Percentiles rank a stretch among this genome's conserved stretches.
Conservation (phyloP, 225 moss, liverwort and hornwort genomes). For the Physcomitrium patens region DNA sequence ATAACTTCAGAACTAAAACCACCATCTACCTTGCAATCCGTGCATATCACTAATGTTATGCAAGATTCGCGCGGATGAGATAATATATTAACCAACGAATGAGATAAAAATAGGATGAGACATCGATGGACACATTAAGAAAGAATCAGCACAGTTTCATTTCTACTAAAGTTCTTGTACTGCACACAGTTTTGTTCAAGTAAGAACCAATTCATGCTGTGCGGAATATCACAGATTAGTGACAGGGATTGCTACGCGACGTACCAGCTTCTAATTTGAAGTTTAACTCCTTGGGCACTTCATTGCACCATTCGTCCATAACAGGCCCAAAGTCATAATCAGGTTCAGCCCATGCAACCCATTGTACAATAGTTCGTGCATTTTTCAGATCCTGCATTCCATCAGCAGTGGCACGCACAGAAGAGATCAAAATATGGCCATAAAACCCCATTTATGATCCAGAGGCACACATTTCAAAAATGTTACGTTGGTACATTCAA, state of each 20-base stretch:
- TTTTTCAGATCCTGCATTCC: conserved; percentile 81
- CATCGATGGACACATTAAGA: background rate
- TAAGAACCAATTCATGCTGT: background rate
- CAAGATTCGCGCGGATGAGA: background rate
- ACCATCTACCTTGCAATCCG: background rate
- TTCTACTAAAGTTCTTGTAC: conserved; percentile 6
- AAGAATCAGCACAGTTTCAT: background rate
- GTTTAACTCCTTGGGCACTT: conserved; percentile 94
- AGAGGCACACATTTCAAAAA: background rate
- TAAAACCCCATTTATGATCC: background rate
- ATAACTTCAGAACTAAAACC: background rate
- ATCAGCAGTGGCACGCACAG: background rate
- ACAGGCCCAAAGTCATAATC: conserved; percentile 94
- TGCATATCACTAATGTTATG: background rate
- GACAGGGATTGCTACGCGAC: background rate
- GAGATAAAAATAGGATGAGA: background rate
- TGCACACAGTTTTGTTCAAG: background rate
- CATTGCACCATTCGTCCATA: conserved; percentile 98
- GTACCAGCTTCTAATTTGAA: conserved; percentile 94
- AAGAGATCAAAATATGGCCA: conserved; percentile 4
- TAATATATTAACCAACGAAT: background rate
- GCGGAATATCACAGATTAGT: background rate
- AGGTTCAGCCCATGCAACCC: conserved; percentile 99
- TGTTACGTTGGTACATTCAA: background rate
- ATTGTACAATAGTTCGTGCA: conserved; percentile 84